A percentile compares a stretch with the other conserved stretches of the same genome.
Conservation (phyloP, 2,329 filamentous ascomycete genomes). For the Diplocarpon rosae region DNA sequence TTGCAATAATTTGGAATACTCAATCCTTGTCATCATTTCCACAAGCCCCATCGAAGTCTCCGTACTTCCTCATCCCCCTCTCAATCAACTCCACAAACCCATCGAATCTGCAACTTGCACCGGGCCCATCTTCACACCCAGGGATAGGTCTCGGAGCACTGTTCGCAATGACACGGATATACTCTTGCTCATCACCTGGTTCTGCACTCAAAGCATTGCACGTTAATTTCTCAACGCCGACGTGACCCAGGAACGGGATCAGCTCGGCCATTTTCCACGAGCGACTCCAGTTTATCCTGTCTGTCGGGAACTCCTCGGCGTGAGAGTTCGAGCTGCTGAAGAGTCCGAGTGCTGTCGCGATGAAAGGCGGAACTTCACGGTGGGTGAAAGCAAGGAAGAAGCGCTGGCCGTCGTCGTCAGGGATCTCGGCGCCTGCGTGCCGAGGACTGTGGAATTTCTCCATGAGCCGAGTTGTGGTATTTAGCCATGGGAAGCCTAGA, state of each 20-base stretch:
- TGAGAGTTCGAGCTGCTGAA: slow-evolving; percentile 56
- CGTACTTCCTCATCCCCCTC: slow-evolving; percentile 29
- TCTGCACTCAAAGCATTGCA: slow-evolving; percentile 43
- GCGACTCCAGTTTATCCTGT: slow-evolving; percentile 50
- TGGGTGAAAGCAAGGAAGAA: slow-evolving; percentile 60
- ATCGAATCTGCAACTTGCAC: slow-evolving; percentile 36
- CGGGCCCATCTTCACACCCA: slow-evolving; percentile 38
- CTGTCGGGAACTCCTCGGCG: slow-evolving; percentile 54
- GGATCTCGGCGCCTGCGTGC: slow-evolving; percentile 8
- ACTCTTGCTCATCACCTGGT: slow-evolving; percentile 39
- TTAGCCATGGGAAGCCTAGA: slow-evolving; percentile 56
- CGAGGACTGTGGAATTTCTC: slow-evolving; percentile 22
- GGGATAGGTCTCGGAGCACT: slow-evolving; percentile 38
- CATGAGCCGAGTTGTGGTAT: slow-evolving; percentile 44
- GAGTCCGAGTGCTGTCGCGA: slow-evolving; percentile 54
- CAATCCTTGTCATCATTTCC: slow-evolving; percentile 12
- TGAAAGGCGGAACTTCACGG: slow-evolving; percentile 55
- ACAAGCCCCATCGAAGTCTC: slow-evolving; percentile 25
- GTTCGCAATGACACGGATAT: slow-evolving; percentile 41
- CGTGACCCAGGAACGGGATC: slow-evolving; percentile 53
- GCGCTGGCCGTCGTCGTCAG: slow-evolving; percentile 36
- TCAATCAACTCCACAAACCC: slow-evolving; percentile 34
- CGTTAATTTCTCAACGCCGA: slow-evolving; percentile 54
- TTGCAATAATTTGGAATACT: neutral
- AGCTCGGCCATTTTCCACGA: slow-evolving; percentile 53